These are phyloP conservation scores for Trypanosoma mega DNA, from an alignment of 208 protist species.

Conservation along the genomic window DNA sequence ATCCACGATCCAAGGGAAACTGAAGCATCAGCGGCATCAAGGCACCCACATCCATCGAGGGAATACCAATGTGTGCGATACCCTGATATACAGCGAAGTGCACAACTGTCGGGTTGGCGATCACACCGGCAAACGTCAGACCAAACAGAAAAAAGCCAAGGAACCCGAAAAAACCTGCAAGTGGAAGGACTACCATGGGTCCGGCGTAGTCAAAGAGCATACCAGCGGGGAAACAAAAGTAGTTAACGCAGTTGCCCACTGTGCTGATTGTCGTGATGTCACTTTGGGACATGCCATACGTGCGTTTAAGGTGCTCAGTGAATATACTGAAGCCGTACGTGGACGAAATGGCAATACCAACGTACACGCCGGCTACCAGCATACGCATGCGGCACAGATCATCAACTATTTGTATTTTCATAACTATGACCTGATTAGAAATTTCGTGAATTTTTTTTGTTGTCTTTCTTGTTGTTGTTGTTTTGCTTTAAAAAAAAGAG, in stretches of 20 bases:
- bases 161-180: conserved; percentile 41
- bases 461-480: neutral
- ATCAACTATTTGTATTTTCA: conserved; percentile 49
- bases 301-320: conserved; percentile 42
- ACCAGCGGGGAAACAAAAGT: conserved; percentile 61
- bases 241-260: conserved; percentile 61
- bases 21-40: conserved; percentile 84
- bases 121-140: conserved; percentile 56
- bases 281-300: conserved; percentile 58
- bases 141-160: conserved; percentile 68
- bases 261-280: conserved; percentile 87
- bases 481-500: neutral
- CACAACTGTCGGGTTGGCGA: conserved; percentile 38
- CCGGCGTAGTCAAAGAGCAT: conserved; percentile 75
- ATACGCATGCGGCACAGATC: conserved; percentile 72
- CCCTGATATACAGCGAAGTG: conserved; percentile 67
- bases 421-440: conserved; percentile 2
- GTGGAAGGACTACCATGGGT: conserved; percentile 44
- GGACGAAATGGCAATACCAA: conserved; percentile 64
- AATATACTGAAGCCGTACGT: conserved; percentile 81
- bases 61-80: conserved; percentile 63
- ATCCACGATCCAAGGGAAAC: conserved; percentile 74
- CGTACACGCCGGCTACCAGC: conserved; percentile 65
- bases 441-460: neutral
- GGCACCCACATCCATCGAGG: conserved; percentile 54